Evolutionary conservation across 2,329 filamentous ascomycete genomes (phyloP), one percentile per base, ranked within the genome.

Genomic region (Emydomyces testavorans): DNA sequence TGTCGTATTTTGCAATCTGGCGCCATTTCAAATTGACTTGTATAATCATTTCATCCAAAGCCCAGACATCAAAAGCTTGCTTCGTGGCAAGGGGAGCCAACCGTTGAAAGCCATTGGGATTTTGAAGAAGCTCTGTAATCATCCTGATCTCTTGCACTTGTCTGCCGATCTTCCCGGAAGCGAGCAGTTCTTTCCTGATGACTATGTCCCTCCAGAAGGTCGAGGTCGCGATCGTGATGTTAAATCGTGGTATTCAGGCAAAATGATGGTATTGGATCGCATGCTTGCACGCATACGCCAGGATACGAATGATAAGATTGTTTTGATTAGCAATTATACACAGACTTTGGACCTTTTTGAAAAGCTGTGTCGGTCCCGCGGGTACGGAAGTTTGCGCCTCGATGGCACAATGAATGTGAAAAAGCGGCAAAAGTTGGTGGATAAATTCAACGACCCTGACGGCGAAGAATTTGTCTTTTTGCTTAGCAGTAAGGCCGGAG

Each of bases 21-120:
- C 92, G 13, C 85, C 85, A 0, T 96, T 98, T 68, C 92, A 98
- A 65, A 76, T 88, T 47, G 85, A 86, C 55, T 72, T 98, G 1
- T 98, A 98, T 72, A 94, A 94, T 60, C 86, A 95, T 65, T 98
- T 98, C 65, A 89, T 98, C 65, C 86, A 84, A 42, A 95, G 89
- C 51, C 90, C 92, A 0, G 86, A 94, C 52, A 96, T 98, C 59
- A 88, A 93, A 62, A 88, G 85, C 46, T 72, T 98, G 37, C 76
- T 98, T 29, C 80, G 85, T 55, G 92, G 92, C 52, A 96, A 95
- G 66, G 90, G 89, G 21, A 95, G 88, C 50, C 90, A 96, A 59
- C 92, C 92, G 1, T 74, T 98, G 40, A 96, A 96, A 65, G 92
- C 92, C 6, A 98, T 98, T 64, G 88, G 87, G 38, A 81, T 98